phyloP scores from a whole-genome alignment of 495 filamentous ascomycete species.

The Apiosordaria backusii region DNA sequence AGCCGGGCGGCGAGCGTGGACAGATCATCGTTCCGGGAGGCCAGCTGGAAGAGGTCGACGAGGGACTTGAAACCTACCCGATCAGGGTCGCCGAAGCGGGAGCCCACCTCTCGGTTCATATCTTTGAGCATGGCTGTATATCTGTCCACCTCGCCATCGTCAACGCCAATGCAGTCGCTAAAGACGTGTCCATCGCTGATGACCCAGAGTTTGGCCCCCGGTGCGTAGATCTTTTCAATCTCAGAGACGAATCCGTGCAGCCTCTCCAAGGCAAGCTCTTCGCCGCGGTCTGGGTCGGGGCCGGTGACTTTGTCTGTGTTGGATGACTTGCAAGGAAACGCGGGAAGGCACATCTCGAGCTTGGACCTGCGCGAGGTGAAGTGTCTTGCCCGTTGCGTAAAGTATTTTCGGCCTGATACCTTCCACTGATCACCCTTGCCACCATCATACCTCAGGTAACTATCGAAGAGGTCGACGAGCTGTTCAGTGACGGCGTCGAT shows the following conservation, averaged over 20 bases:
- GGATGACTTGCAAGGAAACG: constrained; percentile 24
- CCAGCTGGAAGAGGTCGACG: constrained; percentile 21
- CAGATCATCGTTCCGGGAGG: background rate
- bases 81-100: constrained; percentile 3
- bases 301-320: constrained; percentile 21
- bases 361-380: constrained; percentile 9
- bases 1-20: constrained; percentile 8
- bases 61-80: constrained; percentile 20
- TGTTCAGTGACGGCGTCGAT: background rate
- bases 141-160: constrained; percentile 36
- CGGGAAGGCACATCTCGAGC: constrained; percentile 19
- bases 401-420: constrained; percentile 10
- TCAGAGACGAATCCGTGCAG: constrained; percentile 32
- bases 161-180: constrained; percentile 43
- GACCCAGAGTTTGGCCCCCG: constrained; percentile 36
- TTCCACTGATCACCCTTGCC: constrained; percentile 19
- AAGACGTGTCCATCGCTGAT: constrained; percentile 45
- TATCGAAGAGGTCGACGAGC: constrained; percentile 20
- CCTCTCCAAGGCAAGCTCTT: constrained; percentile 28
- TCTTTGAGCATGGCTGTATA: constrained; percentile 32
- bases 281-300: constrained; percentile 13
- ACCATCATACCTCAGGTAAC: constrained; percentile 16
- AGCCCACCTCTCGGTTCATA: constrained; percentile 31
- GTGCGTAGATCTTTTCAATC: constrained; percentile 31
- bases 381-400: constrained; percentile 13